phyloP scores from a whole-genome alignment of 345 rosid genomes.

The Cochlearia excelsa region DNA sequence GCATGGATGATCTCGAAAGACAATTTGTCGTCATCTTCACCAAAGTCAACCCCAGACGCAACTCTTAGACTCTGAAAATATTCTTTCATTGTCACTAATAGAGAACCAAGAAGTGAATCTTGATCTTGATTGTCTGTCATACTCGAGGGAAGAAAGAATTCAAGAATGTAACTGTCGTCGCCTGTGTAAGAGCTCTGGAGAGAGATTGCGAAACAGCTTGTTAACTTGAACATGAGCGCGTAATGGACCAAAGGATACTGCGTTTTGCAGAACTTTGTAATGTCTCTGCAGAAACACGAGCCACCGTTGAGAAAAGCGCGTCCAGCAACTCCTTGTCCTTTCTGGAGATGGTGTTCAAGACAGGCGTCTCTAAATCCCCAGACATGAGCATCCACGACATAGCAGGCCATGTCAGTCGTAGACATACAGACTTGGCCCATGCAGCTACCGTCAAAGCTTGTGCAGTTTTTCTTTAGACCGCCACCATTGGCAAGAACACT shows the following conservation, averaged over 20 bases:
- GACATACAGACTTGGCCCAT: conserved; percentile 92
- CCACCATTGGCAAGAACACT: conserved; percentile 80
- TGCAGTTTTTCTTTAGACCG: conserved; percentile 79
- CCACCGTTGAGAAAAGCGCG: conserved; percentile 70
- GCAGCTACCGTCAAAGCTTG: conserved; percentile 87
- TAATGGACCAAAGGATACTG: conserved; percentile 91
- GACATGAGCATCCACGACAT: conserved; percentile 74
- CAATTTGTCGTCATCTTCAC: conserved; percentile 48
- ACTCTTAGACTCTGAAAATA: conserved; percentile 75
- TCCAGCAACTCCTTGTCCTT: conserved; percentile 95
- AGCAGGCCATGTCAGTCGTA: conserved; percentile 79
- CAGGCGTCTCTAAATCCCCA: conserved; percentile 95
- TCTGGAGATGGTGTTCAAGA: conserved; percentile 89
- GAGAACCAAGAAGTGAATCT: conserved; percentile 54
- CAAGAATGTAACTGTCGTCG: conserved; percentile 78
- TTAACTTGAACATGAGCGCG: conserved; percentile 78
- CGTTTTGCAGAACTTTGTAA: conserved; percentile 71
- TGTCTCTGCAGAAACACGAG: conserved; percentile 73
- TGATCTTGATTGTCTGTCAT: conserved; percentile 48
- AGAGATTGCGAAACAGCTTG: conserved; percentile 77
- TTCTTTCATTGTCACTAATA: conserved; percentile 77
- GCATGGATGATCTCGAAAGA: conserved; percentile 64
- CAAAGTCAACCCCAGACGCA: conserved; percentile 70
- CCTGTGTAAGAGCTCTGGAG: conserved; percentile 75
- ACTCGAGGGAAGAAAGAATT: conserved; percentile 70